phyloP scores from a whole-genome alignment of 2,329 filamentous ascomycete species.

The Scedosporium dehoogii region DNA sequence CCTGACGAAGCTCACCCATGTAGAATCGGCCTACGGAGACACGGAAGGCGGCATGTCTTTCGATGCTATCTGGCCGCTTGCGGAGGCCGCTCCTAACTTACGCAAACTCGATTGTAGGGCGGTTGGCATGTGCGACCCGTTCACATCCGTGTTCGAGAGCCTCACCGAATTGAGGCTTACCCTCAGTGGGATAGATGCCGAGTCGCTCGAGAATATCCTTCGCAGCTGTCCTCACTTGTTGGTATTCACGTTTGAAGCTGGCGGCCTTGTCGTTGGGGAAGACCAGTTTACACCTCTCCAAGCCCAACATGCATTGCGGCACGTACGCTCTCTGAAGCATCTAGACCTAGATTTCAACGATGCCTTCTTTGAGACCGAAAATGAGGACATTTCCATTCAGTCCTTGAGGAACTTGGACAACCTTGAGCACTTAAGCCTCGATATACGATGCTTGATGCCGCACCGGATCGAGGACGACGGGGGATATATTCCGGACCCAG shows the following conservation, averaged over 20 bases:
- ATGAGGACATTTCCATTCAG: background rate
- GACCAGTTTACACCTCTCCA: slow-evolving; percentile 2
- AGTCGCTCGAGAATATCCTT: background rate
- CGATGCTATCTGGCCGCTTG: background rate
- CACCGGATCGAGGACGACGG: background rate
- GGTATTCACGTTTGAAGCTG: background rate
- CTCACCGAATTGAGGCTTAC: background rate
- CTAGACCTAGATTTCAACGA: background rate
- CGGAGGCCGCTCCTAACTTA: background rate
- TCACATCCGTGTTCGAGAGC: background rate
- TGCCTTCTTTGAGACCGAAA: background rate
- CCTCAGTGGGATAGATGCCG: background rate
- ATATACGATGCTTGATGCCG: background rate
- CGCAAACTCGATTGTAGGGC: background rate
- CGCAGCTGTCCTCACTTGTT: background rate
- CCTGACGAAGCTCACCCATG: background rate
- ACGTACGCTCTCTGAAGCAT: background rate
- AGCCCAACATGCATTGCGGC: background rate
- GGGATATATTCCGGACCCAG: background rate
- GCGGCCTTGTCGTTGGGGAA: background rate
- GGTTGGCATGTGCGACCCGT: background rate
- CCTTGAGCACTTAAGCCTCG: background rate
- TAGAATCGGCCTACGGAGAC: background rate
- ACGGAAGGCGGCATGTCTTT: background rate
- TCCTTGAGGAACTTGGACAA: background rate